phyloP scores from a whole-genome alignment of 2,329 filamentous ascomycete genomes.

The Incumbomyces delicatus region DNA sequence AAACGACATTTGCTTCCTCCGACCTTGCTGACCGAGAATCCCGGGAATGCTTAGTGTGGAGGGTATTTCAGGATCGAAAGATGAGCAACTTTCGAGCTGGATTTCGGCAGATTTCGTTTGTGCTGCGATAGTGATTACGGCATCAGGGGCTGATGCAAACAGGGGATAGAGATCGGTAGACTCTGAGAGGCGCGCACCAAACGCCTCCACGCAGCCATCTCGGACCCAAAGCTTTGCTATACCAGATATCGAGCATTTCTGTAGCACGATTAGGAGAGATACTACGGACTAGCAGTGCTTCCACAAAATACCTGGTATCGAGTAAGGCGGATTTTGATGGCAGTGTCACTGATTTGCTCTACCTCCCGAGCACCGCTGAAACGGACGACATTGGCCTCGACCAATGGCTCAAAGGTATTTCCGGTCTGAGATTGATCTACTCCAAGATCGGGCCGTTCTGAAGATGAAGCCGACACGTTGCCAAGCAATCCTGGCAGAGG shows the following conservation, averaged over 20 bases:
- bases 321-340: slow-evolving; percentile 16
- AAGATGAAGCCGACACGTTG: neutral
- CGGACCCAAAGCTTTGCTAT: slow-evolving; percentile 49
- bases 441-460: too few relatives aligned
- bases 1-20: neutral
- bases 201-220: slow-evolving; percentile 45
- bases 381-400: slow-evolving; percentile 13
- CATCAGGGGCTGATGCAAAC: slow-evolving; percentile 48
- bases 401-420: slow-evolving; percentile 16
- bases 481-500: neutral
- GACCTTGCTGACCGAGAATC: neutral
- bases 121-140: slow-evolving; percentile 42
- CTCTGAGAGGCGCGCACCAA: slow-evolving; percentile 48
- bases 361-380: slow-evolving; percentile 16
- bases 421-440: neutral
- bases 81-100: slow-evolving; percentile 10
- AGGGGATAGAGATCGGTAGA: slow-evolving; percentile 36
- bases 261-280: slow-evolving; percentile 3
- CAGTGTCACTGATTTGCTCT: slow-evolving; percentile 10
- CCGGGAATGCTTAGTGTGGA: neutral
- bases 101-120: slow-evolving; percentile 12
- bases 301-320: slow-evolving; percentile 12
- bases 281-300: neutral
- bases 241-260: slow-evolving; percentile 40
- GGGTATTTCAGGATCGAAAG: neutral